These are phyloP conservation scores for Carpinus viminea DNA, from an alignment of 306 rosid genomes.

Conservation along the genomic window DNA sequence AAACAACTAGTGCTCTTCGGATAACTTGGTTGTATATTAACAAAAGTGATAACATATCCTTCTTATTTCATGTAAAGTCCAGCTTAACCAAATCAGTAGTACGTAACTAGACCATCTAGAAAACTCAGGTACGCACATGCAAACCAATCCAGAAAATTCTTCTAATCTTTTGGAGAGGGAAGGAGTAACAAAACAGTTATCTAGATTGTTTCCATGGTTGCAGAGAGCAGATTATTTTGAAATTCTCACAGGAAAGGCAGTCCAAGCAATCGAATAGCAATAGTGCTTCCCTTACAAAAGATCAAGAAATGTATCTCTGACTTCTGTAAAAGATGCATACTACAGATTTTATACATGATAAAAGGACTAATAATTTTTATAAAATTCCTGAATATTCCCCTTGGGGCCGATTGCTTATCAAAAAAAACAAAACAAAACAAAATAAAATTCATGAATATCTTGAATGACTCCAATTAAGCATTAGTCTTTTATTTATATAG, in stretches of 20 bases:
- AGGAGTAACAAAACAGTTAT: background rate
- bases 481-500: background rate
- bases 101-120: background rate
- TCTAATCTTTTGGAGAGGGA: background rate
- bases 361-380: background rate
- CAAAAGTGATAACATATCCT: background rate
- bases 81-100: background rate
- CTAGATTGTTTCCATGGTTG: background rate
- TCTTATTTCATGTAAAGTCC: background rate
- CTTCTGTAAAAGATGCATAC: background rate
- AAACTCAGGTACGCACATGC: background rate
- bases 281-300: background rate
- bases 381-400: background rate
- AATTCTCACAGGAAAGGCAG: background rate
- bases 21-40: background rate
- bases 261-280: background rate
- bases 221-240: background rate
- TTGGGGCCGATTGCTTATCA: too few species aligned
- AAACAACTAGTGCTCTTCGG: background rate
- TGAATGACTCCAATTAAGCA: background rate
- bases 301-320: background rate
- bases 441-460: too few species aligned
- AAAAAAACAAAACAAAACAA: too few species aligned
- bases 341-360: background rate
- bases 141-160: background rate